Base-by-base conservation (phyloP, 139 green algal genomes). In the Axilococcus clingmanii region DNA sequence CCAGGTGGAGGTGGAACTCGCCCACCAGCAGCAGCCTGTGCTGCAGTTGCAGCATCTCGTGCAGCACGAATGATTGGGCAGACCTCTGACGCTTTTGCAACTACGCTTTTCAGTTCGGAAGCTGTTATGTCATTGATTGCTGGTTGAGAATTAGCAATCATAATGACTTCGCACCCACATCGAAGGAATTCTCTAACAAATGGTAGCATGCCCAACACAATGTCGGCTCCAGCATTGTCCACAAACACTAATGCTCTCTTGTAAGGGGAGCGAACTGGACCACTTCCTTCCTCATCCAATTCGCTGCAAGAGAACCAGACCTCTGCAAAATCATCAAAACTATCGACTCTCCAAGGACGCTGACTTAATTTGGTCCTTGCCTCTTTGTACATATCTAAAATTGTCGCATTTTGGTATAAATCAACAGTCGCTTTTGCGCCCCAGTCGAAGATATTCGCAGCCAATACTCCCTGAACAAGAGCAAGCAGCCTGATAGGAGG, bases 361-460 rank as follows among this genome's bases (percentile, higher is more conserved):
- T 77, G 67, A 16, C 56, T 64, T 31, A 96, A 69, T 41, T 75
- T 72, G 4, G 59, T 63, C 12, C 54, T 3, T 16, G 56, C 58
- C 30, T 67, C 36, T 3, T 67, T 61, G 68, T 96, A 97, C 35
- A 97, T 96, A 27, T 95, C 88, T 19, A 97, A 69, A 42, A 97
- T 96, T 52, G 86, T 95, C 36, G 85, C 85, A 38, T 82, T 81
- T 52, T 83, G 40, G 70, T 97, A 97, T 23, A 96, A 74, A 47
- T 93, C 76, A 24, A 97, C 84, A 49, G 82, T 94, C 5, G 76
- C 80, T 48, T 79, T 65, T 15, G 79, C 74, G 1, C 88, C 90
- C 92, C 93, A 99, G 77, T 99, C 93, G 61, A 99, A 99, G 35
- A 99, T 97, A 78, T 99, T 98, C 42, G 76, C 91, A 0, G 93